Evolutionary conservation across 441 rosid genomes (phyloP).

Genomic region (Gossypium trilobum): DNA sequence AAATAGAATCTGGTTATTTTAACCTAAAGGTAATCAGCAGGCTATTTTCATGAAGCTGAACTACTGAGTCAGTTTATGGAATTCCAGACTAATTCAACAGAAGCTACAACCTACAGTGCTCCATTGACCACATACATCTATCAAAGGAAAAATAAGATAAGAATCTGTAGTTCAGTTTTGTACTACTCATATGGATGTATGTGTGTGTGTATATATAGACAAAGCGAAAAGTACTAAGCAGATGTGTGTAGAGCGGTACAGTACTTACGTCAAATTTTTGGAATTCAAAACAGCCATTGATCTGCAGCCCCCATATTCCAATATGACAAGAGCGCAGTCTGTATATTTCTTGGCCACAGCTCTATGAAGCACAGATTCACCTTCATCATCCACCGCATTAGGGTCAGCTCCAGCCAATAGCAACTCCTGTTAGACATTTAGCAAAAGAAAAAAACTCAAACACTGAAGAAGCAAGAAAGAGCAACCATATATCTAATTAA

Average conservation of each 20-base stretch:
- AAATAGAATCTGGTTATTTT: neutral
- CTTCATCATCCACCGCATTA: constrained; percentile 95
- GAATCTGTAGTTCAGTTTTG: neutral
- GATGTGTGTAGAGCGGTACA: neutral
- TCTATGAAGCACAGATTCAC: constrained; percentile 91
- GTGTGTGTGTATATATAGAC: neutral
- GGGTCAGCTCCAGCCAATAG: constrained; percentile 98
- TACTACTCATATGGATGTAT: too few species aligned
- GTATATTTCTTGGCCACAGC: constrained; percentile 86
- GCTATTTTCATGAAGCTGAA: neutral
- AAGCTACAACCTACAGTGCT: neutral
- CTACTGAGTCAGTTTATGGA: neutral
- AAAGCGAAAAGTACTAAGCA: neutral
- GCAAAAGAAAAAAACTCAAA: constrained; percentile 11
- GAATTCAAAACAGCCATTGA: constrained; percentile 81
- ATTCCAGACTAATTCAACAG: neutral
- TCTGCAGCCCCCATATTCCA: constrained; percentile 86
- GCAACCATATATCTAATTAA: constrained; percentile 16
- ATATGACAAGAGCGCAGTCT: constrained; percentile 80
- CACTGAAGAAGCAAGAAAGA: neutral
- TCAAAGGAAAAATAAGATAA: neutral
- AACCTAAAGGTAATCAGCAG: neutral
- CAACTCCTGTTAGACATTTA: constrained; percentile 52
- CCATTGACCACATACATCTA: neutral
- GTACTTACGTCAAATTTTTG: constrained; percentile 70